These are phyloP conservation scores for Vicia faba DNA, from an alignment of 306 rosid species.

Conservation along the genomic window DNA sequence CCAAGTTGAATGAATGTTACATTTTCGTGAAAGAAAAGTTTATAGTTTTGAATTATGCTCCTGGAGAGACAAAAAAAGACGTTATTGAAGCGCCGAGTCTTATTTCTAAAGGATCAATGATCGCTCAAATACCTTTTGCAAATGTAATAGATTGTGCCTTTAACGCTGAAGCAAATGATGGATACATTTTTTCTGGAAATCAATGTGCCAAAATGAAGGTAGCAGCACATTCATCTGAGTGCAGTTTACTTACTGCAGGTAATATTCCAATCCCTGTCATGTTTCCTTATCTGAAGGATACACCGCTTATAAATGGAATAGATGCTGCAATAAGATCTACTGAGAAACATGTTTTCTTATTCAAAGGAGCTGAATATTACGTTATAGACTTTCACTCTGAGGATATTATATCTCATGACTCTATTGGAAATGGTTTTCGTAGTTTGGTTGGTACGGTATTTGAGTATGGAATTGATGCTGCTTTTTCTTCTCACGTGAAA, in stretches of 20 bases:
- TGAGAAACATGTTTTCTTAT: not conserved
- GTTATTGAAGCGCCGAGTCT: not conserved
- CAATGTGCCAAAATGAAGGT: not conserved
- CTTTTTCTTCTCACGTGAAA: not conserved
- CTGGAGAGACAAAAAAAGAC: not conserved
- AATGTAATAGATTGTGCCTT: not conserved
- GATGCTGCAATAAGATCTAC: not conserved
- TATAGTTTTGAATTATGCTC: not conserved
- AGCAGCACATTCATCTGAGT: not conserved
- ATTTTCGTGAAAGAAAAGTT: not conserved
- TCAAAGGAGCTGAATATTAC: not conserved
- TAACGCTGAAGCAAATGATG: not conserved
- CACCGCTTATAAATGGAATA: too few relatives aligned
- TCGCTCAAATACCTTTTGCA: not conserved
- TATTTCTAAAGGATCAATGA: not conserved
- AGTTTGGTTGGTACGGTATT: not conserved
- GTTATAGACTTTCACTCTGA: not conserved
- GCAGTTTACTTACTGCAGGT: not conserved
- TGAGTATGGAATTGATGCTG: not conserved
- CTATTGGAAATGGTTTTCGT: not conserved
- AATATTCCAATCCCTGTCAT: not conserved
- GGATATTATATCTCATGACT: too few relatives aligned
- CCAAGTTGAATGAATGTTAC: not conserved
- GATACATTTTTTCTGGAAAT: not conserved
- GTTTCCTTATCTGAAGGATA: not conserved